These are phyloP conservation scores for Trichoderma afroharzianum DNA, from an alignment of 2,329 filamentous ascomycete species.

Conservation along the genomic window DNA sequence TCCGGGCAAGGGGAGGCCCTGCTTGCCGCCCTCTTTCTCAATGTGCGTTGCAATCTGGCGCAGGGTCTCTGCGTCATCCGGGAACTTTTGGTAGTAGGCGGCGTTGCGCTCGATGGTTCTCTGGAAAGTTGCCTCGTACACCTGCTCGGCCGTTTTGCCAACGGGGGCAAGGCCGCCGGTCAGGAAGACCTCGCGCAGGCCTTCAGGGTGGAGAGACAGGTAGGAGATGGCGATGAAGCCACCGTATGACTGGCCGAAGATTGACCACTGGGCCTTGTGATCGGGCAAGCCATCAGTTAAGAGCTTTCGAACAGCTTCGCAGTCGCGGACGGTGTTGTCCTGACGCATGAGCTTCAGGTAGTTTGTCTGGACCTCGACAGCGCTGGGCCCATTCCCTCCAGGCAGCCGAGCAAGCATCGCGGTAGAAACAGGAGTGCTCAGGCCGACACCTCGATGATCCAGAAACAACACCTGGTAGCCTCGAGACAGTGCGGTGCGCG, in stretches of 20 bases:
- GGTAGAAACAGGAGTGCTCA: constrained; percentile 76
- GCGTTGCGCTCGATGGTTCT: constrained; percentile 69
- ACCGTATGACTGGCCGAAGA: constrained; percentile 89
- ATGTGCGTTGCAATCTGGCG: constrained; percentile 65
- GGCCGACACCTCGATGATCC: constrained; percentile 87
- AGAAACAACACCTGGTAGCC: constrained; percentile 84
- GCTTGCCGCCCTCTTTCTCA: constrained; percentile 46
- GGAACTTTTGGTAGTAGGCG: constrained; percentile 80
- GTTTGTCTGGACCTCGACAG: constrained; percentile 62
- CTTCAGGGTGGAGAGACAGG: constrained; percentile 73
- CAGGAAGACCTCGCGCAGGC: constrained; percentile 76
- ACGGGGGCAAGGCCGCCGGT: constrained; percentile 81
- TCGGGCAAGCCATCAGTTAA: constrained; percentile 67
- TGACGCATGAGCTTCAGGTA: constrained; percentile 85
- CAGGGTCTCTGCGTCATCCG: constrained; percentile 70
- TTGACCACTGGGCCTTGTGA: constrained; percentile 73
- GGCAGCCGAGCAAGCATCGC: constrained; percentile 57
- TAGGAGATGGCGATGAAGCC: constrained; percentile 85
- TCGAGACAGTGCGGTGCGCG: constrained; percentile 66
- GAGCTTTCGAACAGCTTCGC: constrained; percentile 75
- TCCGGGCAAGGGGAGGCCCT: constrained; percentile 58
- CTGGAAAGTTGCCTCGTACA: constrained; percentile 69
- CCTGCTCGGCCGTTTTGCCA: constrained; percentile 65
- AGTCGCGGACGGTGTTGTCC: constrained; percentile 85
- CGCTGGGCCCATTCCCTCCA: constrained; percentile 44